Evolutionary conservation across 306 rosid genomes (phyloP).

Genomic region (Quercus suber): DNA sequence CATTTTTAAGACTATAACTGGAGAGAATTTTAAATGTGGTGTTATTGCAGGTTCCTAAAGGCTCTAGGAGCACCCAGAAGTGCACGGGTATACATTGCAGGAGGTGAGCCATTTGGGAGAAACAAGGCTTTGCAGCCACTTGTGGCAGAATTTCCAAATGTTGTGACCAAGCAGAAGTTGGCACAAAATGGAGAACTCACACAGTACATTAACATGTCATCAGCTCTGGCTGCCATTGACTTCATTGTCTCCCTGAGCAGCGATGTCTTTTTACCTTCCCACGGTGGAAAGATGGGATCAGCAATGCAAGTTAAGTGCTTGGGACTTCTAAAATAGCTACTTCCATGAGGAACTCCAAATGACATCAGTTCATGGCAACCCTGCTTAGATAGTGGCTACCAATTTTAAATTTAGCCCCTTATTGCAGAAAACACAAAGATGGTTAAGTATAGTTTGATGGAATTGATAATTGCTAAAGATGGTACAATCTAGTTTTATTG

Average conservation of each 20-base stretch:
- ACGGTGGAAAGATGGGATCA: constrained; percentile 60
- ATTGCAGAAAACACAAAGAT: too few relatives aligned
- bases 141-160: constrained; percentile 41
- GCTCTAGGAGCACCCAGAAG: constrained; percentile 47
- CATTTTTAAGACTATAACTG: background rate
- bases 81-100: constrained; percentile 44
- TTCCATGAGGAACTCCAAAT: too few relatives aligned
- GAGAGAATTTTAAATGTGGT: background rate
- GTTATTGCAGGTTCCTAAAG: constrained; percentile 40
- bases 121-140: constrained; percentile 45
- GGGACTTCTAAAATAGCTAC: background rate
- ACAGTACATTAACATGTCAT: constrained; percentile 38
- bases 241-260: constrained; percentile 55
- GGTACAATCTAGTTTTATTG: too few relatives aligned
- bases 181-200: constrained; percentile 44
- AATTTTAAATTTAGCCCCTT: background rate
- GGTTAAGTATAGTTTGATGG: too few relatives aligned
- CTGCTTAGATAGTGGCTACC: too few relatives aligned
- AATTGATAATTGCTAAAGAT: too few relatives aligned
- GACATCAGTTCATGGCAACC: too few relatives aligned
- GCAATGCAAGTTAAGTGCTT: constrained; percentile 40
- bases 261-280: constrained; percentile 48
- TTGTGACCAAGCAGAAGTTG: constrained; percentile 47
- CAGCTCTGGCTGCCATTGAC: constrained; percentile 61
- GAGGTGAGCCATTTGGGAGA: constrained; percentile 58